Base-by-base conservation (phyloP, 768 basidiomycete species). In the Grammothele lineata region DNA sequence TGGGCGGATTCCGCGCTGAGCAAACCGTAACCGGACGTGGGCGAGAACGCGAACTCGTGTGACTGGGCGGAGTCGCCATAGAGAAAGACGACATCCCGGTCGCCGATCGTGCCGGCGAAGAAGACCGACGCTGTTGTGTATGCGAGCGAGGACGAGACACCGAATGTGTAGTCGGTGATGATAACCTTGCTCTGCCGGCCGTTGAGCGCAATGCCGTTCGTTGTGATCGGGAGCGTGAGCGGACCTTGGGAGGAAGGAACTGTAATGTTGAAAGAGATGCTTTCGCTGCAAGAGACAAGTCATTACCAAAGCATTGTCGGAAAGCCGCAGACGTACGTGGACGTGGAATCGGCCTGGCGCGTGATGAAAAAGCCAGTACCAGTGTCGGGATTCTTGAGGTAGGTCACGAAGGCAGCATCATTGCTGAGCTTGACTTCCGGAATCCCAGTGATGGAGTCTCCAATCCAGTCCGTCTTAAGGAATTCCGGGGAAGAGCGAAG, bases 101-200 rank as follows among this genome's bases (percentile, higher is more conserved):
- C 51, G 10, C 67, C 72, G 44, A 71, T 68, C 68, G 68, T 33
- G 59, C 82, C 59, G 0, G 85, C 79, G 54, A 76, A 87, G 56
- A 90, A 74, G 23, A 92, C 71, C 45, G 77, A 73, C 1, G 87
- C 85, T 1, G 88, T 89, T 4, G 87, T 83, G 61, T 86, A 91
- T 3, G 75, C 62, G 1, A 85, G 57, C 10, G 81, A 81, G 14
- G 66, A 68, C 3, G 24, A 4, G 3, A 52, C 39, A n/a, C 90
- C 90, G 57, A 86, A 89, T 8, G 73, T 66, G 58, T 87, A 87
- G 60, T 87, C 78, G 0, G 84, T 80, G 11, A 85, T 71, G 24
- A 90, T 66, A 17, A 88, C 69, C 58, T 87, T 89, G 35, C 82
- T 86, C 61, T 89, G 77, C 18, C 87, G 75, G 6, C 87, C 88